Conservation (phyloP, 306 rosid genomes). For the Glycine soja region DNA sequence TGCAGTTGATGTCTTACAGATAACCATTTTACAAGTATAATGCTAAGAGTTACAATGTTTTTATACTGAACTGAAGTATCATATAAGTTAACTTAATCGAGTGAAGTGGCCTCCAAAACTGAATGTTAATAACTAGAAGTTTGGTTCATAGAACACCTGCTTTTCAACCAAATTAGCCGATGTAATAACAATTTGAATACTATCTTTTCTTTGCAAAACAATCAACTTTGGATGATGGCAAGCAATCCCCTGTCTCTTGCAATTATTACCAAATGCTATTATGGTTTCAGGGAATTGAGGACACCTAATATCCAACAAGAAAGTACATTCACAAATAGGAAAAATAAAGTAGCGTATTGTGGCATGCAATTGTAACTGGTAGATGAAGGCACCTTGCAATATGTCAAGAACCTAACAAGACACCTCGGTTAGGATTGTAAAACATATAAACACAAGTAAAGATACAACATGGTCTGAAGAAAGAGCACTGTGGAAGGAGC, state of each 20-base stretch:
- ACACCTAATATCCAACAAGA: constrained; percentile 55
- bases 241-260: constrained; percentile 75
- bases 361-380: constrained; percentile 79
- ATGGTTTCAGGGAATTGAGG: constrained; percentile 78
- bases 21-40: constrained; percentile 21
- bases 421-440: constrained; percentile 33
- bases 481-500: constrained; percentile 21
- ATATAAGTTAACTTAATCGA: constrained; percentile 6
- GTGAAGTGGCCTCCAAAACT: neutral
- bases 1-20: constrained; percentile 27
- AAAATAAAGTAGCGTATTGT: constrained; percentile 44
- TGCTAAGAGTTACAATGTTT: neutral
- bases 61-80: neutral
- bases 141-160: constrained; percentile 62
- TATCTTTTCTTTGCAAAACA: constrained; percentile 71
- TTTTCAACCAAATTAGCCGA: constrained; percentile 84
- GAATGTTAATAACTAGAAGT: constrained; percentile 34
- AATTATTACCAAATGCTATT: constrained; percentile 69
- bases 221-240: constrained; percentile 89
- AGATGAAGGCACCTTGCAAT: constrained; percentile 76
- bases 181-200: constrained; percentile 75
- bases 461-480: neutral
- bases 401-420: constrained; percentile 70
- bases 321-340: constrained; percentile 23
- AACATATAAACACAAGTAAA: neutral